Conservation (phyloP, 805 yeast species). For the Myxozyma monticola region DNA sequence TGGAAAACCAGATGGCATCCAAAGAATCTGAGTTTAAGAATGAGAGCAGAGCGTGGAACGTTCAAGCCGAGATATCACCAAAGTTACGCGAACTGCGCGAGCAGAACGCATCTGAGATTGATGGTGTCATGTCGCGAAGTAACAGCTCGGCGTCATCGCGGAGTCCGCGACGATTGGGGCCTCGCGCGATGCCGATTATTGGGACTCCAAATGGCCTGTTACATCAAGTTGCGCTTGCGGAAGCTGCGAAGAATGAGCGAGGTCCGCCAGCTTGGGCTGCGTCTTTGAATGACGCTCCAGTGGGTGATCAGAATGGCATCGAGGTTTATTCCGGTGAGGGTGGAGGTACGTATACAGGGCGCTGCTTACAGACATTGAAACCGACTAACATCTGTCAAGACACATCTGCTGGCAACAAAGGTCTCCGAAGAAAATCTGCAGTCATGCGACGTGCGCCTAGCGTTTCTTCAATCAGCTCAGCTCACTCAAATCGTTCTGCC, state of each 20-base stretch:
- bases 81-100: slow-evolving; percentile 72
- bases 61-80: slow-evolving; percentile 69
- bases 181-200: slow-evolving; percentile 3
- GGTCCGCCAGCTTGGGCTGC: background rate
- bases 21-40: slow-evolving; percentile 44
- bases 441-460: slow-evolving; percentile 7
- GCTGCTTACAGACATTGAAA: too few species aligned
- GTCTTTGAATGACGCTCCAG: background rate
- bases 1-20: slow-evolving; percentile 34
- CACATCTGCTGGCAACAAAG: background rate
- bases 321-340: too few species aligned
- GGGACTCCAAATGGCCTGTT: slow-evolving; percentile 4
- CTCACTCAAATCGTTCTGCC: background rate
- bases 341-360: too few species aligned
- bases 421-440: slow-evolving; percentile 3
- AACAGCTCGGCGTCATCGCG: too few species aligned
- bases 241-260: slow-evolving; percentile 1
- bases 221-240: slow-evolving; percentile 6
- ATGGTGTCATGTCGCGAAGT: background rate
- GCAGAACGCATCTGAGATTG: slow-evolving; percentile 63
- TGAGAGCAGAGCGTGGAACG: slow-evolving; percentile 45
- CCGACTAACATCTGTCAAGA: too few species aligned
- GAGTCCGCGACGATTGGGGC: slow-evolving; percentile 4
- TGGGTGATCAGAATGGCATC: too few species aligned
- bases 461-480: slow-evolving; percentile 5